These are phyloP conservation scores for barley (Hordeum vulgare) DNA, from an alignment of 176 grass and related monocot species.

Conservation along the genomic window DNA sequence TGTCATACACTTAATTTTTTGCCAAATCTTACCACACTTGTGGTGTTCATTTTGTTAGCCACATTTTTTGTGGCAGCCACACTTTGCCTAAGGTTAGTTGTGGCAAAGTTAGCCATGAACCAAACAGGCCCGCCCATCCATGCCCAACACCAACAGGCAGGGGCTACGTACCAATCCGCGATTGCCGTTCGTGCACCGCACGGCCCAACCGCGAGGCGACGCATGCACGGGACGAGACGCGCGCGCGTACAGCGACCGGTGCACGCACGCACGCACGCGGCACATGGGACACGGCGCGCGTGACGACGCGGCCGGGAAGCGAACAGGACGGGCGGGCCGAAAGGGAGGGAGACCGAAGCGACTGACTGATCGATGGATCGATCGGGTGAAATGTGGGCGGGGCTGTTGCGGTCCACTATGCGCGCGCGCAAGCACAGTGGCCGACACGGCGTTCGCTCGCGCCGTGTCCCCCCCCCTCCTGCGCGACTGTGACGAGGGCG, in stretches of 20 bases:
- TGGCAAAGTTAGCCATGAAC: no score
- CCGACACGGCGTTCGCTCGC: neutral
- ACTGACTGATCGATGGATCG: neutral
- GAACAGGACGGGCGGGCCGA: neutral
- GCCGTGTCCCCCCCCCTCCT: neutral
- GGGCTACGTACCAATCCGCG: neutral
- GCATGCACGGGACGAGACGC: neutral
- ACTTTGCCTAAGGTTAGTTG: no score
- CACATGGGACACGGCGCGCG: neutral
- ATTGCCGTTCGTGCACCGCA: neutral
- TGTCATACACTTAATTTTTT: no score
- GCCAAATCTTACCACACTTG: no score
- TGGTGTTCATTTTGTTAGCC: no score
- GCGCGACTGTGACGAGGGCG: neutral
- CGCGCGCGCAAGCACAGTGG: neutral
- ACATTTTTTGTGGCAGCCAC: no score
- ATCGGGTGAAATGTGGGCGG: neutral
- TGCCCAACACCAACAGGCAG: neutral
- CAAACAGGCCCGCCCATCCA: no score
- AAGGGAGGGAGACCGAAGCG: neutral
- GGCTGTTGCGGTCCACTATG: neutral
- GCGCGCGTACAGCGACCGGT: neutral
- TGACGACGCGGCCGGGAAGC: neutral
- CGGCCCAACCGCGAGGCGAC: neutral
- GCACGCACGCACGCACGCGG: neutral